Evolutionary conservation across 2,329 filamentous ascomycete genomes (phyloP).

Genomic region (Thelonectria discophora): DNA sequence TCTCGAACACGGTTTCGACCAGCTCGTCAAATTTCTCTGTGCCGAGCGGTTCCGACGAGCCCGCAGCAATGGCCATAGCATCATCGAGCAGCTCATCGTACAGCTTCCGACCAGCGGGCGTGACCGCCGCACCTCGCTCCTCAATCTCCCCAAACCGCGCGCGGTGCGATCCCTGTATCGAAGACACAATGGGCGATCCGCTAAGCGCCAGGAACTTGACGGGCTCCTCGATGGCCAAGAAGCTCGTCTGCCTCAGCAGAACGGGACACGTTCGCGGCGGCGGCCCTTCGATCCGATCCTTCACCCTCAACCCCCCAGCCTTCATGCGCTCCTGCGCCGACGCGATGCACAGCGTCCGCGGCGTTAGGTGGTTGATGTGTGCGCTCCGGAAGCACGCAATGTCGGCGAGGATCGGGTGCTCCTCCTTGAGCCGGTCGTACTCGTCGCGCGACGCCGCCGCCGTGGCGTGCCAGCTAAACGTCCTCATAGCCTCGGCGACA

Average conservation of each 20-base stretch:
- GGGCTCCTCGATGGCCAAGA: conserved; percentile 57
- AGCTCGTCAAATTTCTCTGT: conserved; percentile 32
- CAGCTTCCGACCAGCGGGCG: conserved; percentile 51
- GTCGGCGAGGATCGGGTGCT: conserved; percentile 55
- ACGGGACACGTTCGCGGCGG: conserved; percentile 55
- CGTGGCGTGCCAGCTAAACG: conserved; percentile 31
- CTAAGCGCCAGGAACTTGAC: conserved; percentile 49
- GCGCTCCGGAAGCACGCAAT: conserved; percentile 51
- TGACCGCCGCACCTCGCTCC: conserved; percentile 59
- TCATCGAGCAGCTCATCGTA: conserved; percentile 54
- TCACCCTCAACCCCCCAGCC: conserved; percentile 50
- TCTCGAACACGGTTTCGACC: conserved; percentile 43
- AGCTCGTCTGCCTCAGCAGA: conserved; percentile 62
- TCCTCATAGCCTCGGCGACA: conserved; percentile 40
- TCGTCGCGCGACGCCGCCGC: conserved; percentile 26
- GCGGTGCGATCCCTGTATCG: conserved; percentile 51
- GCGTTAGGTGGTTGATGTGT: conserved; percentile 28
- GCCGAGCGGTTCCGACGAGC: not conserved
- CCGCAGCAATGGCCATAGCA: conserved; percentile 35
- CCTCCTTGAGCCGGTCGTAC: conserved; percentile 25
- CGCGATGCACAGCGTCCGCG: conserved; percentile 25
- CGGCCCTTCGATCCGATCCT: conserved; percentile 61
- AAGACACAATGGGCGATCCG: conserved; percentile 38
- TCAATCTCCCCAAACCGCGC: conserved; percentile 63
- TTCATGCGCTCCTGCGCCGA: conserved; percentile 54